Base-by-base conservation (phyloP, 2,329 filamentous ascomycete species). In the Fonsecaea pedrosoi region DNA sequence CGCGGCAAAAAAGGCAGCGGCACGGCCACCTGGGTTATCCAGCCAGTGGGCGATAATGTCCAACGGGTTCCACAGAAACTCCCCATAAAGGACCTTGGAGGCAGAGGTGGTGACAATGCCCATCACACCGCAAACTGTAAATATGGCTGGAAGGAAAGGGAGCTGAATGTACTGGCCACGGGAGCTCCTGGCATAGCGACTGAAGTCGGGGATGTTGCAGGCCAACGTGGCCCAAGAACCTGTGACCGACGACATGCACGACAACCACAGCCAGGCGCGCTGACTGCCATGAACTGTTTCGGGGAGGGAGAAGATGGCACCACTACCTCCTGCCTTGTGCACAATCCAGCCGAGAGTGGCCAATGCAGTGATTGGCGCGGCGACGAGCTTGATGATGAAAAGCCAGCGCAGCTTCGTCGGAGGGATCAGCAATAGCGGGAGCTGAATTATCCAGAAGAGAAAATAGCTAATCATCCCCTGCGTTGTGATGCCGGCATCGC, bases 71-170 rank as follows among this genome's bases (percentile, higher is more conserved):
- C 82, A 82, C 6, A 80, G 78, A 53, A 80, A 79, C 9, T 75
- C 64, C 18, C 67, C 71, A 40, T 73, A 73, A n/a, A 72, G 48
- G 9, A 67, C 69, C 38, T 69, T 70, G 38, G 69, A 67, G 18
- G 86, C 85, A 0, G 84, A 85, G 0, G 86, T 85, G 18, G 85
- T 84, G 32, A 87, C 79, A 71, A 89, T 87, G 37, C 87, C 87
- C 67, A 86, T 77, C 2, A 83, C 71, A 50, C 80, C 84, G 74
- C 79, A 84, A 67, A 82, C 75, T 1, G 81, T 83, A 66, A 83
- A 82, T 34, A 85, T 78, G 18, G 82, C 73, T 34, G 83, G 82
- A 69, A 85, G 78, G 55, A 81, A 79, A 0, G 78, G 80, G 10
- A 82, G 76, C 69, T 82, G 79, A 30, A 79, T 70, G 64, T 74